phyloP scores from a whole-genome alignment of 148 eudicot genomes.

The Persicaria tinctoria region DNA sequence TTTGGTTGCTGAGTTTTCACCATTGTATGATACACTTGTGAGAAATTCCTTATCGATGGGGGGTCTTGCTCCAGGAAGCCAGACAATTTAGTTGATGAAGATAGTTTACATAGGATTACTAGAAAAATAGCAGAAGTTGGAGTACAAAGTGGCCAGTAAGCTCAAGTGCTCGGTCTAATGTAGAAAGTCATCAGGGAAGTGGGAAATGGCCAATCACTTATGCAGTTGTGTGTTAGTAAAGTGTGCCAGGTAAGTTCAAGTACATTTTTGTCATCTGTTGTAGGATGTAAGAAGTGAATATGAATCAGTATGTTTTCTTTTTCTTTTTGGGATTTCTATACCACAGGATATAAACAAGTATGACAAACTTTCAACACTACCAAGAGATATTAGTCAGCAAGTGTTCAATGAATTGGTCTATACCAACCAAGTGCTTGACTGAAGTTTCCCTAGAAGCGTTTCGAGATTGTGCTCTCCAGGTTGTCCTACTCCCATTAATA shows the following conservation, averaged over 20 bases:
- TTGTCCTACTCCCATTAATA: not conserved
- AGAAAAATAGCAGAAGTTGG: constrained; percentile 50
- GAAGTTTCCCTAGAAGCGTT: constrained; percentile 44
- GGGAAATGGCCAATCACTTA: constrained; percentile 38
- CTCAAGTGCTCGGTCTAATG: constrained; percentile 31
- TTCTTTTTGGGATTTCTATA: not conserved
- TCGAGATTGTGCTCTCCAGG: constrained; percentile 70
- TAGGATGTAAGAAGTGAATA: not conserved
- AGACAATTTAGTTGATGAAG: constrained; percentile 43
- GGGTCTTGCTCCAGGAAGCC: constrained; percentile 68
- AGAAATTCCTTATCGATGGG: constrained; percentile 33
- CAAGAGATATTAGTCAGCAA: constrained; percentile 66
- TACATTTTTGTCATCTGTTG: not conserved
- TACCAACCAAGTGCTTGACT: constrained; percentile 31
- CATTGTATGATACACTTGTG: not conserved
- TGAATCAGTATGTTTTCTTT: not conserved
- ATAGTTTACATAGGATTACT: constrained; percentile 29
- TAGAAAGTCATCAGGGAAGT: constrained; percentile 30
- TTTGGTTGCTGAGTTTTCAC: not conserved
- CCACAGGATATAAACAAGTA: constrained; percentile 46
- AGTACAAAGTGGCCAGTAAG: constrained; percentile 63
- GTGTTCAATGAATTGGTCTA: constrained; percentile 51
- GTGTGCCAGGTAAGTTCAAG: constrained; percentile 35
- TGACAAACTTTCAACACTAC: constrained; percentile 41
- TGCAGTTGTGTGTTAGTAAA: constrained; percentile 52